phyloP scores from a whole-genome alignment of 164 flowering plant species.

The Kalanchoe fedtschenkoi region DNA sequence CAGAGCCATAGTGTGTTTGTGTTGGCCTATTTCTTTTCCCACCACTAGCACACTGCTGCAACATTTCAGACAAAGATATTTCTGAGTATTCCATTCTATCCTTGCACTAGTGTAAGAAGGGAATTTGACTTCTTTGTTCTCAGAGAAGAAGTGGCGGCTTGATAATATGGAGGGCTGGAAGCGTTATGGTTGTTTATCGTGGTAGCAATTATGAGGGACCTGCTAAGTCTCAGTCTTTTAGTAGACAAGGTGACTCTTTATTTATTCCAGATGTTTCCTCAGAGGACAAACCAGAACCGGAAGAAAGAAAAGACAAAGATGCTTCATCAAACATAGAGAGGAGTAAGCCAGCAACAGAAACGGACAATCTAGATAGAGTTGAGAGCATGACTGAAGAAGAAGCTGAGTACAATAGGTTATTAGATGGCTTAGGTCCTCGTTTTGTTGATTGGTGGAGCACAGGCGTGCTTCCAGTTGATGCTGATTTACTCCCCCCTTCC shows the following conservation, averaged over 20 bases:
- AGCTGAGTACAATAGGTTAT: constrained; percentile 52
- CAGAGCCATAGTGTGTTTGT: not conserved
- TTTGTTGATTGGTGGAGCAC: constrained; percentile 99
- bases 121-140: not conserved
- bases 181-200: constrained; percentile 89
- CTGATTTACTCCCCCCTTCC: constrained; percentile 76
- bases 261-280: constrained; percentile 69
- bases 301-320: constrained; percentile 7
- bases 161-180: constrained; percentile 88
- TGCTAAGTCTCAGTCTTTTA: constrained; percentile 23
- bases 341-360: constrained; percentile 12
- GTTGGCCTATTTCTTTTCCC: not conserved
- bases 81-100: not conserved
- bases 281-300: constrained; percentile 12
- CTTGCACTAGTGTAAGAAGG: not conserved
- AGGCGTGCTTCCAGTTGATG: constrained; percentile 91
- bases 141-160: constrained; percentile 97
- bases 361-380: constrained; percentile 11
- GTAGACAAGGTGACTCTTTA: constrained; percentile 24
- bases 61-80: not conserved
- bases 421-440: constrained; percentile 93
- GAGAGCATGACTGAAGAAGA: constrained; percentile 66
- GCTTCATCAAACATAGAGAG: constrained; percentile 19
- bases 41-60: not conserved
- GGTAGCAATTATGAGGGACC: constrained; percentile 79